phyloP scores from a whole-genome alignment of 768 basidiomycete species.

The Boletus reticulatus region DNA sequence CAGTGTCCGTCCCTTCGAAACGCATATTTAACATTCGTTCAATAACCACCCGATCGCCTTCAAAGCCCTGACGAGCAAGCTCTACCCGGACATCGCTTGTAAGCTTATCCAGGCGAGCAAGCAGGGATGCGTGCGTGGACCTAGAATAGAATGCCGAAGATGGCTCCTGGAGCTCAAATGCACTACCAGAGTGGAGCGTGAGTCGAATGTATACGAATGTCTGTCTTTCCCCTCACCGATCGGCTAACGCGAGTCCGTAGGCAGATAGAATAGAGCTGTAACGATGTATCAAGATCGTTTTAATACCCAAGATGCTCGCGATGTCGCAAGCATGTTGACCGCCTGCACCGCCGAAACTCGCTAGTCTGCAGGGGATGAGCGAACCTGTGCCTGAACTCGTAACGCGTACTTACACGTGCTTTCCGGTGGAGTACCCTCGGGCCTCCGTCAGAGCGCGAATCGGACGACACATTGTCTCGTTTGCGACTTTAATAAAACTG shows the following conservation, averaged over 20 bases:
- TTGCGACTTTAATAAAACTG: slow-evolving; percentile 94
- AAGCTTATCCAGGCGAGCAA: slow-evolving; percentile 67
- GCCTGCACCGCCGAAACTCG: slow-evolving; percentile 87
- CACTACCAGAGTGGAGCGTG: slow-evolving; percentile 42
- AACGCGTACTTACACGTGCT: slow-evolving; percentile 51
- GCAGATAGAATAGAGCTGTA: slow-evolving; percentile 93
- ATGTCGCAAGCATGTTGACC: slow-evolving; percentile 95
- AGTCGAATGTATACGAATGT: not conserved
- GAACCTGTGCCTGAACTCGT: not conserved
- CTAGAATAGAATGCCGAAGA: slow-evolving; percentile 74
- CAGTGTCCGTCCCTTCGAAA: slow-evolving; percentile 91
- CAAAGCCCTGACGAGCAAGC: slow-evolving; percentile 80
- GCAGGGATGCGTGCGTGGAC: slow-evolving; percentile 52
- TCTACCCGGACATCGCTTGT: slow-evolving; percentile 60
- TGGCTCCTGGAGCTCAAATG: slow-evolving; percentile 87
- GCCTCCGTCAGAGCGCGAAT: slow-evolving; percentile 92
- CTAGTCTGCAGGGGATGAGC: slow-evolving; percentile 46
- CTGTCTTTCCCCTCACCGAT: slow-evolving; percentile 43
- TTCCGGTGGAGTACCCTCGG: slow-evolving; percentile 76
- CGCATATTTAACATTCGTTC: slow-evolving; percentile 92
- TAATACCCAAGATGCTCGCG: slow-evolving; percentile 81
- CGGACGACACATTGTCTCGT: slow-evolving; percentile 94
- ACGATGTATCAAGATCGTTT: slow-evolving; percentile 82
- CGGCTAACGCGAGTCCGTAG: slow-evolving; percentile 90
- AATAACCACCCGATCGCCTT: slow-evolving; percentile 61